These are phyloP conservation scores for Kernera saxatilis DNA, from an alignment of 345 rosid genomes.

Conservation along the genomic window DNA sequence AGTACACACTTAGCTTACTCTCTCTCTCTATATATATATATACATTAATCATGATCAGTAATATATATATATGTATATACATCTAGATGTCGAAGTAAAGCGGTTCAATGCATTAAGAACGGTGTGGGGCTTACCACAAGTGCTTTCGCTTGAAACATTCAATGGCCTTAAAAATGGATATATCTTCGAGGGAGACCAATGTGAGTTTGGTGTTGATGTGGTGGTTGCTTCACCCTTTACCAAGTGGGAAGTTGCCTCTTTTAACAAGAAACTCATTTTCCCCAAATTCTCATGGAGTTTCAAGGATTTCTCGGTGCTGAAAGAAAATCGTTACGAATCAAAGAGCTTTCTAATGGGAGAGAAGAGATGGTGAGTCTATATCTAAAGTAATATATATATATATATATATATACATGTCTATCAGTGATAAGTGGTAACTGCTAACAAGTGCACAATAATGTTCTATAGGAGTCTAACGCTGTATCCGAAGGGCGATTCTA, in stretches of 20 bases:
- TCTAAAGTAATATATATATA: background rate
- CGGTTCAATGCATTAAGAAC: slow-evolving; percentile 10
- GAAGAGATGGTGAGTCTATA: slow-evolving; percentile 1
- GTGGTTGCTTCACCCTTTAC: background rate
- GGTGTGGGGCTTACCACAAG: background rate
- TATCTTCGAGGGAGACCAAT: background rate
- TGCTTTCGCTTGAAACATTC: background rate
- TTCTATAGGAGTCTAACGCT: background rate
- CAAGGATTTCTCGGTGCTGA: background rate
- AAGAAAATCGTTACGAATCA: background rate
- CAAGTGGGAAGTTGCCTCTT: background rate
- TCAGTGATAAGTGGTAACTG: too few relatives aligned
- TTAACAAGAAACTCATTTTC: background rate
- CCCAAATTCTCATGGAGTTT: background rate
- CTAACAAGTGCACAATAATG: background rate
- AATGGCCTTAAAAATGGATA: background rate
- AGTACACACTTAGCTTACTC: background rate
- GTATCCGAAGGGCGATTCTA: background rate
- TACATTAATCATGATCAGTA: background rate
- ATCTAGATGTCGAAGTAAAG: background rate
- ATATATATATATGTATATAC: background rate
- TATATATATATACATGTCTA: background rate
- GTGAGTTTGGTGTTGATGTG: slow-evolving; percentile 11
- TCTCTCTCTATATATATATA: background rate
- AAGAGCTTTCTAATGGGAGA: background rate